Percentiles rank a stretch among this genome's conserved stretches.
Evolutionary conservation across 192 early-diverging fungal species (phyloP).

Genomic region (Coemansia sp.): DNA sequence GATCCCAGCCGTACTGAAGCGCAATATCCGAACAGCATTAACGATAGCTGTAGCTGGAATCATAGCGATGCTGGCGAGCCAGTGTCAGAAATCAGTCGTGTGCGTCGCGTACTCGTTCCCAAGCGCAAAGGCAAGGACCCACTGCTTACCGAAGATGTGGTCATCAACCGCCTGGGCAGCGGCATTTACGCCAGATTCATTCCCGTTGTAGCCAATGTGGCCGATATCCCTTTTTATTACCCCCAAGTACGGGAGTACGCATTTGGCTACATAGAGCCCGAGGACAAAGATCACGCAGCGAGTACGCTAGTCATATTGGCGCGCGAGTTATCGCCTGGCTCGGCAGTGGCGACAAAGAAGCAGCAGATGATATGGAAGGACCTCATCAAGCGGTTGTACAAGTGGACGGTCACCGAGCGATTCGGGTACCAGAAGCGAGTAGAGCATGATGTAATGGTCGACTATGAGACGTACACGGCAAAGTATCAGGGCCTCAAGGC

Average conservation of each 20-base stretch:
- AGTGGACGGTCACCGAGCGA: slow-evolving; percentile 72
- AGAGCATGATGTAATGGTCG: slow-evolving; percentile 69
- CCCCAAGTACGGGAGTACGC: slow-evolving; percentile 42
- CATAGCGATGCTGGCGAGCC: background rate
- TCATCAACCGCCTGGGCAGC: slow-evolving; percentile 11
- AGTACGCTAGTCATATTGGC: slow-evolving; percentile 24
- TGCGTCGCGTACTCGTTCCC: slow-evolving; percentile 37
- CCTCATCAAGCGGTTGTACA: slow-evolving; percentile 67
- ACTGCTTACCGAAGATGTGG: slow-evolving; percentile 35
- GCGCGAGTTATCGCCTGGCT: slow-evolving; percentile 20
- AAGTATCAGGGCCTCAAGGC: slow-evolving; percentile 70
- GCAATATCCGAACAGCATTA: too few species aligned
- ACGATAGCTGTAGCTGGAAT: background rate
- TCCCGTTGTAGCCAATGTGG: slow-evolving; percentile 16
- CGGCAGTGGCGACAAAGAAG: slow-evolving; percentile 47
- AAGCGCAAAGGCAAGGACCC: slow-evolving; percentile 51
- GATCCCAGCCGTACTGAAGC: background rate
- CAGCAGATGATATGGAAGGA: slow-evolving; percentile 62
- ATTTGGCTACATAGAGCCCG: slow-evolving; percentile 27
- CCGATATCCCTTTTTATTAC: slow-evolving; percentile 54
- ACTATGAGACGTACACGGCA: slow-evolving; percentile 65
- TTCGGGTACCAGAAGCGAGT: slow-evolving; percentile 74
- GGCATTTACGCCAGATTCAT: slow-evolving; percentile 35
- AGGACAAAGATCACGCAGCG: background rate
- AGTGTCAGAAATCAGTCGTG: slow-evolving; percentile 7